Conservation (phyloP, 2,329 filamentous ascomycete genomes). For the Cadophora gregata region DNA sequence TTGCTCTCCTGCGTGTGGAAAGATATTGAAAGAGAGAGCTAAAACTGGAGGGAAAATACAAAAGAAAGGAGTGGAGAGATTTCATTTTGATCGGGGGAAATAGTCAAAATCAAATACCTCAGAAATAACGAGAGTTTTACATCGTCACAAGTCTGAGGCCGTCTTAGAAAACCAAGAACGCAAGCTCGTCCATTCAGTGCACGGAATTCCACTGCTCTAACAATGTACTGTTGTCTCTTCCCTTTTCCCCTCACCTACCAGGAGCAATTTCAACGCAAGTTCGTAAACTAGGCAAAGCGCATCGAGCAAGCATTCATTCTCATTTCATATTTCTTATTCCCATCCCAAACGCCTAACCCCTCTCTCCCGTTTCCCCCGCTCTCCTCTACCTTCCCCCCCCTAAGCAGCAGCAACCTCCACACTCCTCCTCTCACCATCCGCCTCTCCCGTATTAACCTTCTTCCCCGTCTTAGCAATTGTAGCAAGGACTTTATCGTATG, state of each 20-base stretch:
- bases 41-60: too few species aligned
- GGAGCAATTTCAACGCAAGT: neutral
- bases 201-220: neutral
- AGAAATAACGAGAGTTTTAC: too few species aligned
- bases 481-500: conserved; percentile 80
- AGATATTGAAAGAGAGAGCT: too few species aligned
- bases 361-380: neutral
- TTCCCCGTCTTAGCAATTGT: conserved; percentile 97
- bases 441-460: conserved; percentile 79
- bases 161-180: too few species aligned
- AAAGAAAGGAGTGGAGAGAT: too few species aligned
- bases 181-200: too few species aligned
- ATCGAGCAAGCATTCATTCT: neutral
- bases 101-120: too few species aligned
- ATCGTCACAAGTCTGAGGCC: too few species aligned
- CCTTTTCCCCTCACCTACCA: neutral
- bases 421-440: conserved; percentile 66
- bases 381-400: neutral
- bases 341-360: neutral
- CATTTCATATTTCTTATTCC: too few species aligned
- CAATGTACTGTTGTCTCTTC: neutral
- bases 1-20: too few species aligned
- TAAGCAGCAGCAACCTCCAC: conserved; percentile 49
- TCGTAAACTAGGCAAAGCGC: neutral
- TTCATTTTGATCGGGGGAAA: too few species aligned